A percentile compares a stretch with the other conserved stretches of the same genome.
phyloP scores from a whole-genome alignment of 2,329 filamentous ascomycete species.

The Tolypocladium endophyticum region DNA sequence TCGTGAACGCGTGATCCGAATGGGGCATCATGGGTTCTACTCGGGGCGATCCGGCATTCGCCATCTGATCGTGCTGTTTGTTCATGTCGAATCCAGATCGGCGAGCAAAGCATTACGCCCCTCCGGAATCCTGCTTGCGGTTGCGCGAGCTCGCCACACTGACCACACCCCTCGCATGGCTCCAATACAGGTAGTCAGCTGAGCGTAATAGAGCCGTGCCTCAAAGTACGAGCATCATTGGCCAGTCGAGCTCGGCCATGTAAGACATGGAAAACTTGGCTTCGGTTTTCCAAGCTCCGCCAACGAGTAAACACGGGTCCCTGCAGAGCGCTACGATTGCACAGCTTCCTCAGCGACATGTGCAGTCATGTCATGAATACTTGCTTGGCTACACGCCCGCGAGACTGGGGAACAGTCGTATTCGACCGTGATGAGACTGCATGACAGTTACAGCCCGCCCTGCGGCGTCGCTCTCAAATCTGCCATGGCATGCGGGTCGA shows the following conservation, averaged over 20 bases:
- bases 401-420: not conserved
- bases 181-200: not conserved
- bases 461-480: too few species aligned
- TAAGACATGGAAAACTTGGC: not conserved
- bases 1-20: not conserved
- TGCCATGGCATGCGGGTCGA: too few species aligned
- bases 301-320: not conserved
- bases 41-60: not conserved
- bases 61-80: not conserved
- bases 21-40: not conserved
- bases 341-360: not conserved
- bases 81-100: not conserved
- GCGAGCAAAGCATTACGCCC: not conserved
- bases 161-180: not conserved
- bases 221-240: not conserved
- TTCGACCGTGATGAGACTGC: too few species aligned
- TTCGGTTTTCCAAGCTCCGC: not conserved
- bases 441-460: too few species aligned
- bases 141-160: not conserved
- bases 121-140: not conserved
- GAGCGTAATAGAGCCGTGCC: not conserved
- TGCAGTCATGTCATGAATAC: not conserved
- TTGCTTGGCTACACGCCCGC: not conserved
- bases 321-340: not conserved
- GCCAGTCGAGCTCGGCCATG: not conserved